Conservation (phyloP, 257 asterid genomes). For the Knoxia roxburghii region DNA sequence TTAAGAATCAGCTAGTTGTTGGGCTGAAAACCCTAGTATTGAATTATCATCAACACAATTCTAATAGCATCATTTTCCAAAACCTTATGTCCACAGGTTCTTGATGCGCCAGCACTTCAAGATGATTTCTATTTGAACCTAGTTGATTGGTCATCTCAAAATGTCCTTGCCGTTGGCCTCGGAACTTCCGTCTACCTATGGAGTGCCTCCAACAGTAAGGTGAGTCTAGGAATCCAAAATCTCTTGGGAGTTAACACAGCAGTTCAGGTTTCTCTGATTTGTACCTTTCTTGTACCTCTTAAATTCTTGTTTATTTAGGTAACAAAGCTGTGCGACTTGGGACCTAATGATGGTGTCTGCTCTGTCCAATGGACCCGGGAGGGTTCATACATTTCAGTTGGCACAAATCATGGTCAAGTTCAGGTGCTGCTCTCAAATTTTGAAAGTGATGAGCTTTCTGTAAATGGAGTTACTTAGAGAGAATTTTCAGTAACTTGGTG, state of each 20-base stretch:
- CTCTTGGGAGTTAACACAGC: too few species aligned
- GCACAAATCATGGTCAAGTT: constrained; percentile 86
- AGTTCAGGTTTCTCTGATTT: background rate
- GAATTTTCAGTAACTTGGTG: background rate
- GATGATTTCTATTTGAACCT: constrained; percentile 92
- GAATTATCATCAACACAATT: background rate
- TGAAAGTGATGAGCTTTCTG: background rate
- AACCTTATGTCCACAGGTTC: constrained; percentile 46
- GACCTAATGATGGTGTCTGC: constrained; percentile 79
- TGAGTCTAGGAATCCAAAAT: constrained; percentile 24
- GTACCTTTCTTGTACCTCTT: background rate
- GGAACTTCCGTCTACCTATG: constrained; percentile 94
- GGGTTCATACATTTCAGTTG: constrained; percentile 87
- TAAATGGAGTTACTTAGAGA: background rate
- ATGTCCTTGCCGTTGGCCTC: constrained; percentile 96
- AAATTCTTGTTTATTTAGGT: constrained; percentile 42
- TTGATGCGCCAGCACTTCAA: constrained; percentile 97
- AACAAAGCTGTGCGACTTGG: constrained; percentile 86
- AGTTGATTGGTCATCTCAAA: constrained; percentile 99
- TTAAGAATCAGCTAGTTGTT: background rate
- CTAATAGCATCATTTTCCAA: background rate
- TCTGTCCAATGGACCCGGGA: constrained; percentile 97
- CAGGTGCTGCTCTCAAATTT: constrained; percentile 42
- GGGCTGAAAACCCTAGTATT: background rate
- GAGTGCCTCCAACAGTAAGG: constrained; percentile 94